Base-by-base conservation (phyloP, 2,329 filamentous ascomycete genomes). In the Xylariomycetidae sp. region DNA sequence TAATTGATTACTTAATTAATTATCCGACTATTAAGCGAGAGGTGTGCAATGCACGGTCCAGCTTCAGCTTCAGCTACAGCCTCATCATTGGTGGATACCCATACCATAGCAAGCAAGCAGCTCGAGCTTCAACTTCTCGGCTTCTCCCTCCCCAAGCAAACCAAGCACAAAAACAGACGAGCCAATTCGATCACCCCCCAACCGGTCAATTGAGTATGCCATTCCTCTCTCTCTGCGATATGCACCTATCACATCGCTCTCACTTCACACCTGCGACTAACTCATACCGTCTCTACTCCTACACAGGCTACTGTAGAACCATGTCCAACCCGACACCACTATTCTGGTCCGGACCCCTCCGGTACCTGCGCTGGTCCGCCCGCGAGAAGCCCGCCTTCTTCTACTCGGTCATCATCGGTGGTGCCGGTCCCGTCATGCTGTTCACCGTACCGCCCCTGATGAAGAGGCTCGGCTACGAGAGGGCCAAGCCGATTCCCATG, bases 371-470 rank as follows among this genome's bases (percentile, higher is more conserved):
- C 64, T 97, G 89, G 88, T 81, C 88, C 33, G 75, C 85, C 31
- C 82, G 88, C 66, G 83, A 92, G 64, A 85, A 85, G 62, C 92
- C 92, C 32, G 88, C 88, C 39, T 84, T 88, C 68, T 94, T 96
- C 74, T 97, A 80, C 76, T 88, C 86, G 51, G 68, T 87, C 54
- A 57, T 86, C 38, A 67, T 97, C 47, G 90, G 86, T 49, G 68
- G 64, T 45, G 53, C 78, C 35, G 88, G 88, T 9, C 92, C 90
- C 22, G 62, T 85, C 37, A 66, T 77, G 37, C 67, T 94, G 44
- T 61, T 83, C 39, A 70, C 74, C 36, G 82, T 87, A 1, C 88
- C 89, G 27, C 84, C 87, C 30, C 69, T 94, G 49, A 72, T 89
- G 59, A 66, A 69, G 42, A 70, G 67, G 44, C 62, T 94, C 37